phyloP scores from a whole-genome alignment of 257 asterid genomes.

The Penstemon barbatus region DNA sequence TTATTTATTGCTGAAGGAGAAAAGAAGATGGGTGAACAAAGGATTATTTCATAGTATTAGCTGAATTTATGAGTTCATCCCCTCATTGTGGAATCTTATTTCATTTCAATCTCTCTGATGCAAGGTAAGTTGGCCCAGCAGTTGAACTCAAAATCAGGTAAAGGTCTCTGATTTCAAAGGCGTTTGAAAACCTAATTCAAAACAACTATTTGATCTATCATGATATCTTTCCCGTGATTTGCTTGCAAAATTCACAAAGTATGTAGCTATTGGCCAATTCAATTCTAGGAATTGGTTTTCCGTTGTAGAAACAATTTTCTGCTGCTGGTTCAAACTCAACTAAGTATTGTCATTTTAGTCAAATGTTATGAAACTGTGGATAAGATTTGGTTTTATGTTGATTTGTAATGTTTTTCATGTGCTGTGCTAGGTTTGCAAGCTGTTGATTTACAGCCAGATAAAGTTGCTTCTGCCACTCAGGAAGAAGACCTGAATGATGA shows the following conservation, averaged over 20 bases:
- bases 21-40: neutral
- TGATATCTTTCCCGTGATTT: neutral
- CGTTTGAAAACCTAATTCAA: neutral
- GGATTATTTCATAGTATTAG: neutral
- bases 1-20: neutral
- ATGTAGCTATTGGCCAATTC: too few species aligned
- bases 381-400: neutral
- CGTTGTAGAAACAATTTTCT: neutral
- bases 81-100: neutral
- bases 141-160: too few species aligned
- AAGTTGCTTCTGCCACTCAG: constrained; percentile 31
- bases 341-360: neutral
- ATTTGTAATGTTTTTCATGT: neutral
- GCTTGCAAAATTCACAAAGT: neutral
- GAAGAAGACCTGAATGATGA: constrained; percentile 37
- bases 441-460: constrained; percentile 27
- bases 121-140: neutral
- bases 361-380: neutral
- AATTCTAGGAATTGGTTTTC: too few species aligned
- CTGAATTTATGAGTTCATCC: neutral
- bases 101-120: neutral
- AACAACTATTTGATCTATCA: neutral
- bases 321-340: neutral
- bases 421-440: constrained; percentile 39
- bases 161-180: too few species aligned